Percentiles rank a stretch among this genome's conserved stretches.
Evolutionary conservation across 768 basidiomycete genomes (phyloP).

Genomic region (Suillus cothurnatus): DNA sequence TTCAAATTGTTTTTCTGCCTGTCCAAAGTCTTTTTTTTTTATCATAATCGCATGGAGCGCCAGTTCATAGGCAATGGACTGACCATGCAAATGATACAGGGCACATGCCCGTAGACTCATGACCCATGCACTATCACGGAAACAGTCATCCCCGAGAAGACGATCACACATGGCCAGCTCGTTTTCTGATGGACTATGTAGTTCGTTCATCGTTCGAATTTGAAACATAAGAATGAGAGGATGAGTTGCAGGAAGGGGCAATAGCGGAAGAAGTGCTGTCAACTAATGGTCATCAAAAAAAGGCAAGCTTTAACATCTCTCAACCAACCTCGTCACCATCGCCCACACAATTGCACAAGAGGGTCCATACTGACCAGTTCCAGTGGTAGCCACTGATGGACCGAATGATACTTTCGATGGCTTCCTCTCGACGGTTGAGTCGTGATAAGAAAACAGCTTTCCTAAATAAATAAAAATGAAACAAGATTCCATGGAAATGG

Average conservation of each 20-base stretch:
- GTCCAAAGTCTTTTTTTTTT: conserved; percentile 70
- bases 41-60: conserved; percentile 9
- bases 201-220: conserved; percentile 84
- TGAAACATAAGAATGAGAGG: conserved; percentile 75
- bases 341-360: conserved; percentile 76
- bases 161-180: conserved; percentile 82
- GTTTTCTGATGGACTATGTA: conserved; percentile 86
- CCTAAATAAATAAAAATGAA: conserved; percentile 46
- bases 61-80: conserved; percentile 1
- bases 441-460: conserved; percentile 84
- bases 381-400: conserved; percentile 82
- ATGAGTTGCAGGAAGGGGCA: conserved; percentile 53
- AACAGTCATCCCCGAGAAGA: conserved; percentile 68
- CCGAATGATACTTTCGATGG: conserved; percentile 76
- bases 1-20: conserved; percentile 85
- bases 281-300: conserved; percentile 33
- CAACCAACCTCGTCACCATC: conserved; percentile 81
- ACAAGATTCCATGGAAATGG: conserved; percentile 7
- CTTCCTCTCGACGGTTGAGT: conserved; percentile 78
- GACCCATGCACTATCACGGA: conserved; percentile 82
- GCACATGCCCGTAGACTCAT: conserved; percentile 86
- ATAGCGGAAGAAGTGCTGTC: conserved; percentile 43
- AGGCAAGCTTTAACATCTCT: not conserved
- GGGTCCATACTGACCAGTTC: conserved; percentile 94
- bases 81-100: conserved; percentile 89